Conservation (phyloP, 805 yeast genomes). For the Metschnikowia lunata region DNA sequence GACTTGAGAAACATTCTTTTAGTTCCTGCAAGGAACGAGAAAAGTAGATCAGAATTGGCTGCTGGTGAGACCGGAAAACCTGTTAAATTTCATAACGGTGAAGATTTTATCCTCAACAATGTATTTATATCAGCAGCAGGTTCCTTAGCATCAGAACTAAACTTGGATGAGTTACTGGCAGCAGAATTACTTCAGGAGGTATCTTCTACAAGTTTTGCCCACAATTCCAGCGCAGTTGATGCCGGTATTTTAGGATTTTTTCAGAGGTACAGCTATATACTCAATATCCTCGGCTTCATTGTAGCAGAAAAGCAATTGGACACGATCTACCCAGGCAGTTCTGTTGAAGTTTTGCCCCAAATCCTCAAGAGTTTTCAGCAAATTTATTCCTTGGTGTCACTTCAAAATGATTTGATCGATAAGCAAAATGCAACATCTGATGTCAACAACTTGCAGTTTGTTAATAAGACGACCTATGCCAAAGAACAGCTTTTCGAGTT, state of each 20-base stretch:
- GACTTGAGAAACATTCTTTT: slow-evolving; percentile 32
- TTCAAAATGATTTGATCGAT: slow-evolving; percentile 47
- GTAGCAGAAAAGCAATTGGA: slow-evolving; percentile 21
- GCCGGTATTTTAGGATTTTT: slow-evolving; percentile 67
- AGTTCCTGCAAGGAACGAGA: slow-evolving; percentile 33
- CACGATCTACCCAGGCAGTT: slow-evolving; percentile 17
- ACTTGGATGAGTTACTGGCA: slow-evolving; percentile 67
- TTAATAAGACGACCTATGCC: slow-evolving; percentile 46
- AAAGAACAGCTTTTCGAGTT: slow-evolving; percentile 59
- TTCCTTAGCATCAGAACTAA: slow-evolving; percentile 47
- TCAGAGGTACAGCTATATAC: slow-evolving; percentile 64
- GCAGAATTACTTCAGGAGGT: slow-evolving; percentile 65
- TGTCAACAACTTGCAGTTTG: slow-evolving; percentile 37
- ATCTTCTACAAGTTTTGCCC: slow-evolving; percentile 29
- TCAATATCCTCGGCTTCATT: slow-evolving; percentile 51
- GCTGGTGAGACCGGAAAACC: slow-evolving; percentile 14
- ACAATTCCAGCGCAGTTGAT: slow-evolving; percentile 50
- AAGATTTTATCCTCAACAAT: slow-evolving; percentile 57
- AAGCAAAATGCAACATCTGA: slow-evolving; percentile 51
- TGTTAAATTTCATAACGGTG: slow-evolving; percentile 51
- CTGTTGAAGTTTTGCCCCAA: slow-evolving; percentile 30
- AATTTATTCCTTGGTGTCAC: slow-evolving; percentile 53
- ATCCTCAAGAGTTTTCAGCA: slow-evolving; percentile 52
- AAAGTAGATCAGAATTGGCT: slow-evolving; percentile 12
- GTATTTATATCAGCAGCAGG: slow-evolving; percentile 60